Evolutionary conservation across 2,329 filamentous ascomycete species (phyloP).

Genomic region (Epichloe sp.): DNA sequence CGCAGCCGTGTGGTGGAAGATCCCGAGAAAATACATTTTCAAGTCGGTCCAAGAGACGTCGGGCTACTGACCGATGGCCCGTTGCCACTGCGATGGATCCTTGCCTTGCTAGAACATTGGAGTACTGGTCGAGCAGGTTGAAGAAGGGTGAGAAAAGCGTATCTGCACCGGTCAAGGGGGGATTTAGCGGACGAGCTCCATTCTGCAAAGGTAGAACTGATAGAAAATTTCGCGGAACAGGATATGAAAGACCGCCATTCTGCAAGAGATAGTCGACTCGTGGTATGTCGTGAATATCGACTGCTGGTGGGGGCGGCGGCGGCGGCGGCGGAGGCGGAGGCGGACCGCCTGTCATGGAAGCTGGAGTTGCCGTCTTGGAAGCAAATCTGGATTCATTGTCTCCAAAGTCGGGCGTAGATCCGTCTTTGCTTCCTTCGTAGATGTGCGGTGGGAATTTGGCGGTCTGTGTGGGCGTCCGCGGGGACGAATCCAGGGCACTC

Average conservation of each 20-base stretch:
- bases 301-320: conserved; percentile 57
- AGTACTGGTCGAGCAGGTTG: conserved; percentile 74
- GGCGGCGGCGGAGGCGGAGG: conserved; percentile 19
- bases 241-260: conserved; percentile 65
- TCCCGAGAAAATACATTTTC: conserved; percentile 92
- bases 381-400: conserved; percentile 17
- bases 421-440: conserved; percentile 26
- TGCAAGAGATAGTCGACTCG: conserved; percentile 86
- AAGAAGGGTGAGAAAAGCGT: conserved; percentile 74
- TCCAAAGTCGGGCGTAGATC: conserved; percentile 21
- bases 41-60: conserved; percentile 74
- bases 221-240: conserved; percentile 62
- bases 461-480: conserved; percentile 45
- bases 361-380: conserved; percentile 27
- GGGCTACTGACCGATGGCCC: conserved; percentile 87
- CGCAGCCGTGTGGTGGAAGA: conserved; percentile 73
- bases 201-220: conserved; percentile 45
- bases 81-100: conserved; percentile 92
- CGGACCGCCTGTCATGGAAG: conserved; percentile 15
- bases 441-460: conserved; percentile 35
- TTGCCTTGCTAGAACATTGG: conserved; percentile 64
- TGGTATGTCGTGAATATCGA: conserved; percentile 57
- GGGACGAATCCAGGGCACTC: conserved; percentile 41
- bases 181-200: conserved; percentile 46
- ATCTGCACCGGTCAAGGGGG: conserved; percentile 55